A percentile compares a stretch with the other conserved stretches of the same genome.
phyloP scores from a whole-genome alignment of 2,329 filamentous ascomycete species.

The Botrytis medusae region DNA sequence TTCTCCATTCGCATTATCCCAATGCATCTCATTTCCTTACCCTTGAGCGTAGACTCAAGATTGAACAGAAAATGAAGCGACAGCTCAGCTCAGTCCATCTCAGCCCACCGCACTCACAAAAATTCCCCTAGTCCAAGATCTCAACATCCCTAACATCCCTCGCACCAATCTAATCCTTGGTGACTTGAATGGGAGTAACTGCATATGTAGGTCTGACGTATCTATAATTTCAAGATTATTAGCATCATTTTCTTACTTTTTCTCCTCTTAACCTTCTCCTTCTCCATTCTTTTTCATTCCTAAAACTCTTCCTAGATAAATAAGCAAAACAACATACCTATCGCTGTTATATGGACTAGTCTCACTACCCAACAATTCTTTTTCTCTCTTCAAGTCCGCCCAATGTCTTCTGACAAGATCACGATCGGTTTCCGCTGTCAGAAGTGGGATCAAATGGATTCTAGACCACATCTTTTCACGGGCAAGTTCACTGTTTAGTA shows the following conservation, averaged over 20 bases:
- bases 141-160: not conserved
- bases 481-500: slow-evolving; percentile 70
- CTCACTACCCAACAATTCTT: slow-evolving; percentile 82
- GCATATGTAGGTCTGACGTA: slow-evolving; percentile 81
- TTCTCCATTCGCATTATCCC: not conserved
- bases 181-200: slow-evolving; percentile 56
- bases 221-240: slow-evolving; percentile 44
- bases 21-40: not conserved
- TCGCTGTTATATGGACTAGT: slow-evolving; percentile 85
- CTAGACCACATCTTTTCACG: slow-evolving; percentile 98
- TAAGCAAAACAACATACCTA: slow-evolving; percentile 56
- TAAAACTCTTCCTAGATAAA: not conserved
- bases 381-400: slow-evolving; percentile 86
- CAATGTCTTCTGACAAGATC: slow-evolving; percentile 86
- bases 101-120: not conserved
- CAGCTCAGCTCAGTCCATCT: not conserved
- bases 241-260: slow-evolving; percentile 17
- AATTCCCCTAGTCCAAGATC: not conserved
- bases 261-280: not conserved
- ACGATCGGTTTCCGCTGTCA: slow-evolving; percentile 95
- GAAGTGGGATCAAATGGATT: slow-evolving; percentile 88
- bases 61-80: not conserved
- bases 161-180: slow-evolving; percentile 28
- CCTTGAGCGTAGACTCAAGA: not conserved
- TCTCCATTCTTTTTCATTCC: not conserved